Base-by-base conservation (phyloP, 1,284 basidiomycete genomes). In the Paramarasmius palmivorus region DNA sequence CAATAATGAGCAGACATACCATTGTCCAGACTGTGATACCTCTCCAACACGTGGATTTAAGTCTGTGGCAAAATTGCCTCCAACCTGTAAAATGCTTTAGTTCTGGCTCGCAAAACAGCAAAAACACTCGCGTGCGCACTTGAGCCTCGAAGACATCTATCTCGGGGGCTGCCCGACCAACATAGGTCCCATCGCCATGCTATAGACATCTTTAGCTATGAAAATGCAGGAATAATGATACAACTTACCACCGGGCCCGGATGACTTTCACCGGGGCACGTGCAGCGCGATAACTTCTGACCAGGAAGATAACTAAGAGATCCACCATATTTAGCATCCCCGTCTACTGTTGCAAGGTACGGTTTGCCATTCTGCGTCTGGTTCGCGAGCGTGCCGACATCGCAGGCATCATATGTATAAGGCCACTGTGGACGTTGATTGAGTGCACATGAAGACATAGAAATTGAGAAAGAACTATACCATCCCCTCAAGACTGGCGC, bases 141-240 rank as follows among this genome's bases (percentile, higher is more conserved):
- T 84, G 78, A 5, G 88, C 90, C 67, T 93, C 90, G 55, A 93
- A 78, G 38, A 93, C 73, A 70, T 93, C 90, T 54, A 96, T 93
- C 71, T 95, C 93, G 5, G 93, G 93, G 0, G 92, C 90, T 0
- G 86, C 78, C 26, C 93, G 82, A 9, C 90, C 90, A 2, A 85
- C 81, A 57, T 76, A 83, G 19, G 61, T 70, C n/a, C 92, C 92
- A 59, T 86, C 79, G 0, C 69, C 51, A 37, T 75, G 74, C 39
- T 32, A 32, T 12, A 32, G 29, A 32, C 12, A 32, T 32, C 6
- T 32, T 32, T 6, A 32, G 29, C 29, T 6, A 6, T 6, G 29
- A 32, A 12, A 32, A 32, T 6, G 29, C 6, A 6, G 29, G 12
- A 32, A n/a, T n/a, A n/a, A n/a, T n/a, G n/a, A n/a, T n/a, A n/a